Conservation (phyloP, 2,329 filamentous ascomycete genomes). For the Mycosphaerelloides madeirae region DNA sequence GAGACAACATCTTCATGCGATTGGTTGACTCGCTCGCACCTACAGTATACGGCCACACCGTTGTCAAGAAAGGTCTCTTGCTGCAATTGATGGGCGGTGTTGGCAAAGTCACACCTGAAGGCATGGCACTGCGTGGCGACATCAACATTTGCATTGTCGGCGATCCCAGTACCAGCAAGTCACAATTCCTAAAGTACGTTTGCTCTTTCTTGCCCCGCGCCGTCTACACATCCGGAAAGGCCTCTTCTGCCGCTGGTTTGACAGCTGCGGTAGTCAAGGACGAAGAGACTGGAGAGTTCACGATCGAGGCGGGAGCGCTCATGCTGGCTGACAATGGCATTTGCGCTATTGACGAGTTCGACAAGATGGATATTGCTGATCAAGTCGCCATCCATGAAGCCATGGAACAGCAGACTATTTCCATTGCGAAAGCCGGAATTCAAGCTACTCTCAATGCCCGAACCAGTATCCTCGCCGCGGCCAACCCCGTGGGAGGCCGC, state of each 20-base stretch:
- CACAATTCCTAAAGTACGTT: constrained; percentile 96
- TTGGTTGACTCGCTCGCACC: constrained; percentile 91
- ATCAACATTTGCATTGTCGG: constrained; percentile 99
- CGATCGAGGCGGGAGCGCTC: constrained; percentile 93
- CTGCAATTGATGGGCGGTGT: constrained; percentile 96
- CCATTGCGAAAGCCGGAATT: constrained; percentile 96
- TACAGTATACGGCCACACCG: constrained; percentile 94
- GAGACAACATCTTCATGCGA: constrained; percentile 88
- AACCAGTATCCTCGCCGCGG: constrained; percentile 90
- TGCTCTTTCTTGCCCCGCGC: constrained; percentile 94
- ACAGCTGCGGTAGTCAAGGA: constrained; percentile 97
- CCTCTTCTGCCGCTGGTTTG: constrained; percentile 92
- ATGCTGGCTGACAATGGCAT: constrained; percentile 97
- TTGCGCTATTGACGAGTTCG: constrained; percentile 97
- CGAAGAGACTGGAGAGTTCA: constrained; percentile 97
- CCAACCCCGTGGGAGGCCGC: constrained; percentile 92
- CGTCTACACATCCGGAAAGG: constrained; percentile 96
- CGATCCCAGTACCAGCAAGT: constrained; percentile 94
- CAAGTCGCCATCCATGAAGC: constrained; percentile 99
- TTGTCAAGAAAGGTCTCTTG: constrained; percentile 94
- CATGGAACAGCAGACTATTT: constrained; percentile 99
- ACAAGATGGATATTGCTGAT: constrained; percentile 98
- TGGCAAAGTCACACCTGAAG: constrained; percentile 83
- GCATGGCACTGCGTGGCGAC: constrained; percentile 91
- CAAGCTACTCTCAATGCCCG: constrained; percentile 95